These are phyloP conservation scores for Leccinum incarnatum DNA, from an alignment of 768 basidiomycete genomes.

Conservation along the genomic window DNA sequence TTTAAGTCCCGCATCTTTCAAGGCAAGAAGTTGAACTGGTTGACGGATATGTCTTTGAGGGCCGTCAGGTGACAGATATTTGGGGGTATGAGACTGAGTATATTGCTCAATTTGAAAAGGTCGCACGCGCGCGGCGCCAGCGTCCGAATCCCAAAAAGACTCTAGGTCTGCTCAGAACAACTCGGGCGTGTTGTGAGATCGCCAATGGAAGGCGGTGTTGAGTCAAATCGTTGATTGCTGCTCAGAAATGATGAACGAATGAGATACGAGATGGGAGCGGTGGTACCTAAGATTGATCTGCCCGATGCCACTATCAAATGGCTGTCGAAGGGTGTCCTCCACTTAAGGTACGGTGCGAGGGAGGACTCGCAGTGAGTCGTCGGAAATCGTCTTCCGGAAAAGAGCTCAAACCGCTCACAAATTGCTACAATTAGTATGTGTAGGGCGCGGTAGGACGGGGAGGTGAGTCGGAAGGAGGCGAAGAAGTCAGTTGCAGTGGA, in stretches of 20 bases:
- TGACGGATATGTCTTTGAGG: slow-evolving; percentile 55
- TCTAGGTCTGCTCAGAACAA: slow-evolving; percentile 27
- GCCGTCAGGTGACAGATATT: slow-evolving; percentile 54
- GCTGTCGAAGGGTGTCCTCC: too few relatives aligned
- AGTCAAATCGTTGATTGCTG: slow-evolving; percentile 42
- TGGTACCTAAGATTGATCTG: slow-evolving; percentile 53
- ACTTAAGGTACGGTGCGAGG: slow-evolving; percentile 10
- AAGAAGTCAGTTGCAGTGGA: too few relatives aligned
- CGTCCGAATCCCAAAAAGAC: slow-evolving; percentile 21
- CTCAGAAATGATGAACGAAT: slow-evolving; percentile 1
- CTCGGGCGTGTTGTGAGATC: slow-evolving; percentile 48
- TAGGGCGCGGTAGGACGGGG: too few relatives aligned
- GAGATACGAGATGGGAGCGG: slow-evolving; percentile 14
- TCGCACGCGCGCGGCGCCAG: slow-evolving; percentile 24
- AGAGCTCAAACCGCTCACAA: too few relatives aligned
- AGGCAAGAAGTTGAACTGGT: slow-evolving; percentile 57
- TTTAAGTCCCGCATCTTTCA: slow-evolving; percentile 45
- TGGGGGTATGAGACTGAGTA: slow-evolving; percentile 34
- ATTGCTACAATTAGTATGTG: too few relatives aligned
- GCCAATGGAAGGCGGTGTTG: slow-evolving; percentile 45
- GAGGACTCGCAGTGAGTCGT: slow-evolving; percentile 6
- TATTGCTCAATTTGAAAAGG: slow-evolving; percentile 49
- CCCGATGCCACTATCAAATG: slow-evolving; percentile 12
- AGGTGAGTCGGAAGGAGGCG: too few relatives aligned
- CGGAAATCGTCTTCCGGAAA: slow-evolving; percentile 24